Evolutionary conservation across 2,329 filamentous ascomycete species (phyloP).

Genomic region (Xylaria sp.): DNA sequence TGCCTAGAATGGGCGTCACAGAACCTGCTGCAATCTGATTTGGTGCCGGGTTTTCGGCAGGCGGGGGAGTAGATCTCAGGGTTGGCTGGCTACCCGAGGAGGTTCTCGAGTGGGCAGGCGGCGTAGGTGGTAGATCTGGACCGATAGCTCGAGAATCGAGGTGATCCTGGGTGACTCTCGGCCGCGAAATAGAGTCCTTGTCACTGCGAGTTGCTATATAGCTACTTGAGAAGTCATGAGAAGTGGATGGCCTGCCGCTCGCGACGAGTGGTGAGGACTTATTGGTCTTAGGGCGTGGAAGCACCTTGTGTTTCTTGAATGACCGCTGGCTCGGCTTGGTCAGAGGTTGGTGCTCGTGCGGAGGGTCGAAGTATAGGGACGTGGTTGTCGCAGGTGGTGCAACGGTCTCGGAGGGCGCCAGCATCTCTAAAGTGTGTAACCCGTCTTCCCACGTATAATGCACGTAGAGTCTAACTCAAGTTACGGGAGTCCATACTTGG

Average conservation of each 20-base stretch:
- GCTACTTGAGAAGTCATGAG: slow-evolving; percentile 40
- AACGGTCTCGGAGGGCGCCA: slow-evolving; percentile 38
- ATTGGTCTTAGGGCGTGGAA: slow-evolving; percentile 46
- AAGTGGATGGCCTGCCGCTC: slow-evolving; percentile 26
- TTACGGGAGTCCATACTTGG: slow-evolving; percentile 31
- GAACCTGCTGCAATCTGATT: slow-evolving; percentile 46
- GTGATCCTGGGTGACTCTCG: slow-evolving; percentile 48
- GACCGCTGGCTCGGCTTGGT: slow-evolving; percentile 36
- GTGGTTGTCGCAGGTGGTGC: slow-evolving; percentile 36
- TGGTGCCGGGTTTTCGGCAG: slow-evolving; percentile 45
- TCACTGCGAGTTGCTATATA: slow-evolving; percentile 34
- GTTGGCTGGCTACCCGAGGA: slow-evolving; percentile 59
- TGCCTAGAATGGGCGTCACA: slow-evolving; percentile 53
- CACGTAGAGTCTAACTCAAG: slow-evolving; percentile 31
- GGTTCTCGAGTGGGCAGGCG: slow-evolving; percentile 64
- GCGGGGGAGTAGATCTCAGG: slow-evolving; percentile 49
- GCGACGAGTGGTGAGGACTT: slow-evolving; percentile 24
- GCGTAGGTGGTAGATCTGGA: slow-evolving; percentile 65
- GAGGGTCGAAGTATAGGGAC: slow-evolving; percentile 40
- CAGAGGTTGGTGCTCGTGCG: slow-evolving; percentile 34
- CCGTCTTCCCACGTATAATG: slow-evolving; percentile 3
- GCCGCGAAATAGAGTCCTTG: slow-evolving; percentile 46
- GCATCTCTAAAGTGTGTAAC: slow-evolving; percentile 33
- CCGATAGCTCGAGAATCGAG: slow-evolving; percentile 50
- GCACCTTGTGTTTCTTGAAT: slow-evolving; percentile 48